A percentile compares a stretch with the other conserved stretches of the same genome.
Conservation (phyloP, 768 basidiomycete species). For the Amylocystis lapponica region DNA sequence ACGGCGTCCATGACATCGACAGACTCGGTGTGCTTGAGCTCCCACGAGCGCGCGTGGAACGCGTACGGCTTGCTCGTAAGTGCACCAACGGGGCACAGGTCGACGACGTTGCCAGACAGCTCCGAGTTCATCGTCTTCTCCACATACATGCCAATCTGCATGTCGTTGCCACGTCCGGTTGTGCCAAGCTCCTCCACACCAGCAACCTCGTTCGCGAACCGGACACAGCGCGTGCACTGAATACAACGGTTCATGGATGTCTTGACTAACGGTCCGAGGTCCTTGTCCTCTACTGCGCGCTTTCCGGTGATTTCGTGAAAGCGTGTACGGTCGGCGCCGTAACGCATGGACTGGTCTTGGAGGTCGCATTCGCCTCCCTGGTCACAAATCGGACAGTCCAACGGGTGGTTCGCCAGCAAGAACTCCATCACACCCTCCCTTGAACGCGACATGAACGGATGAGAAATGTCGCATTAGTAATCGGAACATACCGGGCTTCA, state of each 20-base stretch:
- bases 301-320: constrained; percentile 99
- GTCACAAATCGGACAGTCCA: constrained; percentile 98
- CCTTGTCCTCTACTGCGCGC: constrained; percentile 97
- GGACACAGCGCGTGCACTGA: constrained; percentile 98
- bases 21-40: constrained; percentile 96
- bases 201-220: constrained; percentile 98
- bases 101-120: constrained; percentile 93
- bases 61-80: constrained; percentile 98
- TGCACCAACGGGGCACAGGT: constrained; percentile 97
- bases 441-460: constrained; percentile 9
- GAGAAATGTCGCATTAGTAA: background rate
- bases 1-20: constrained; percentile 94
- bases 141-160: constrained; percentile 98
- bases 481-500: constrained; percentile 59
- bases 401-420: constrained; percentile 92
- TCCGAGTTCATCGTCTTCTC: constrained; percentile 98
- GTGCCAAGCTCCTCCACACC: constrained; percentile 97
- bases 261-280: constrained; percentile 96
- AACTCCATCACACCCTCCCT: constrained; percentile 99
- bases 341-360: constrained; percentile 99
- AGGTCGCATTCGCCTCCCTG: constrained; percentile 99
- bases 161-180: constrained; percentile 94
- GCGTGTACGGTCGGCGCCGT: constrained; percentile 93
- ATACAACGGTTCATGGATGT: constrained; percentile 99
- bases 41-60: constrained; percentile 96